Evolutionary conservation across 1,139 yeast genomes (phyloP), one percentile per base, ranked within the genome.

Genomic region (Blastobotrys ciferrii): DNA sequence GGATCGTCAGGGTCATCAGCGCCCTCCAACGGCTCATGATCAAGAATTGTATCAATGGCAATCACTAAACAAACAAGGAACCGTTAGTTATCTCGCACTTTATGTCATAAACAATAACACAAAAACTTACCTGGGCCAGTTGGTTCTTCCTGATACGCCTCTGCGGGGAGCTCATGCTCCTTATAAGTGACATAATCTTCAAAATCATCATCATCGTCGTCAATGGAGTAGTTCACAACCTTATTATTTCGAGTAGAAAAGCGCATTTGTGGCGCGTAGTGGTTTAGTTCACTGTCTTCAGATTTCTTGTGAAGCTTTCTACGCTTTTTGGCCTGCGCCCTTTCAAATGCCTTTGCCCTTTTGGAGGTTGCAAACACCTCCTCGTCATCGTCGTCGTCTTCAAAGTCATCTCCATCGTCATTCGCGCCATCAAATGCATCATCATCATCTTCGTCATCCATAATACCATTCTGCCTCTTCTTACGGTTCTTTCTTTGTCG

Each of bases 171-270:
- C 13, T 58, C 59, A 35, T 53, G 54, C n/a, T 60, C 57, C 11
- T 53, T 53, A 30, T 52, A 54, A 2, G 55, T 46, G 37, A 59
- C 55, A 36, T 64, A 70, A 40, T 71, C 73, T 38, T 68, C 74
- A 20, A 69, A 73, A 33, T 77, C 87, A 49, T 81, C 82, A 58
- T 85, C 84, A 7, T 81, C 85, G 37, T 76, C 75, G 54, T 87
- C 95, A 36, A 87, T 80, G 36, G 79, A 81, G 64, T 89, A 88
- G 64, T 91, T 88, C 45, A 91, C 82, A 35, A 76, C 76, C 57
- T 75, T 80, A 58, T 72, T 79, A 58, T 86, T 86, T 63, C 97
- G 76, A 1, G 91, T 76, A 9, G 95, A 85, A 60, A 89, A 87
- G 54, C 97, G 74, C 48, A 85, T 56, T 20, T 63, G 64, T 2